phyloP scores from a whole-genome alignment of 768 basidiomycete species.

The Boletus sensibilis region DNA sequence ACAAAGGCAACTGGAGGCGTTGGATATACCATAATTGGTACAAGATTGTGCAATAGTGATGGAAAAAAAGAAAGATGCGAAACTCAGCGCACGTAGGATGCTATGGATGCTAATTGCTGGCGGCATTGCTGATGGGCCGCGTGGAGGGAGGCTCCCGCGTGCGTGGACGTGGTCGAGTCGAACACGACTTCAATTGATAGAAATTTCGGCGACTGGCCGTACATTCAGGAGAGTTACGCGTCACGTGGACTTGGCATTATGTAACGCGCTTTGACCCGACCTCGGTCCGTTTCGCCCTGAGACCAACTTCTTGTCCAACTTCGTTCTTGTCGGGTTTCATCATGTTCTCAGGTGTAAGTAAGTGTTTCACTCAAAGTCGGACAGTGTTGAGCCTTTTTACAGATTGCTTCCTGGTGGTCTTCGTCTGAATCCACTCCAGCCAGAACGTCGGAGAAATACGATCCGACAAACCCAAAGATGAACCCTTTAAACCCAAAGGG shows the following conservation, averaged over 20 bases:
- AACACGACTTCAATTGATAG: not conserved
- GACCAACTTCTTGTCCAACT: not conserved
- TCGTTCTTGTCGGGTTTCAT: not conserved
- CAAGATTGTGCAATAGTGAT: slow-evolving; percentile 27
- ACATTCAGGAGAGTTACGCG: too few species aligned
- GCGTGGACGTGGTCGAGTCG: not conserved
- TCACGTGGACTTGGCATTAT: too few species aligned
- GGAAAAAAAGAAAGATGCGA: slow-evolving; percentile 11
- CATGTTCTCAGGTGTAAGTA: slow-evolving; percentile 46
- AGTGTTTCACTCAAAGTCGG: not conserved
- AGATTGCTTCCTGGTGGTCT: slow-evolving; percentile 62
- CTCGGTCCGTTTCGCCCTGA: too few species aligned
- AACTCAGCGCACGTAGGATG: slow-evolving; percentile 8
- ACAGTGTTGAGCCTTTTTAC: not conserved
- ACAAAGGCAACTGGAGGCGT: slow-evolving; percentile 54
- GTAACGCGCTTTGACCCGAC: too few species aligned
- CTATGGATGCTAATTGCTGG: not conserved
- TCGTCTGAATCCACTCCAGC: slow-evolving; percentile 31
- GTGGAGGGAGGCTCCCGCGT: not conserved
- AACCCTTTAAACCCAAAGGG: slow-evolving; percentile 93
- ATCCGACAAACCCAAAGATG: slow-evolving; percentile 73
- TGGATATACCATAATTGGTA: slow-evolving; percentile 25
- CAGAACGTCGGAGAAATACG: slow-evolving; percentile 46
- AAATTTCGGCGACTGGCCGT: not conserved
- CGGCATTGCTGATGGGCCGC: slow-evolving; percentile 8